Conservation (phyloP, 192 early-diverging fungal species). For the Coemansia sp. region DNA sequence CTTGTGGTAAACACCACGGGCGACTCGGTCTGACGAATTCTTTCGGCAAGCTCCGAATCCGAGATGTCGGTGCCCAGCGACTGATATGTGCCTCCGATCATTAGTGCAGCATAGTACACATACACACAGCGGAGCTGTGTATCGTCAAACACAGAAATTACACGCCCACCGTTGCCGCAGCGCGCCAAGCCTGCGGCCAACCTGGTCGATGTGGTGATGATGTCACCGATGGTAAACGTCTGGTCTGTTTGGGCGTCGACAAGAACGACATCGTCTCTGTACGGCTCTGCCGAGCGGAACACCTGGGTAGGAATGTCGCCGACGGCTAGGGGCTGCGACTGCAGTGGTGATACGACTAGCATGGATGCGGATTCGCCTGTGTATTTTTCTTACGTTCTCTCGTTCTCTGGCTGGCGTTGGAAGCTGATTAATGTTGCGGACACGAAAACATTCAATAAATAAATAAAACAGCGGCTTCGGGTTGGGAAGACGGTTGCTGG, state of each 20-base stretch:
- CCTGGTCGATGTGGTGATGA: constrained; percentile 29
- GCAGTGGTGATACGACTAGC: constrained; percentile 48
- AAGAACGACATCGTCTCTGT: constrained; percentile 33
- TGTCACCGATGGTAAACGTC: constrained; percentile 42
- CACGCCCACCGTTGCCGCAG: constrained; percentile 22
- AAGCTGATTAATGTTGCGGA: too few species aligned
- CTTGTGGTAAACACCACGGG: constrained; percentile 33
- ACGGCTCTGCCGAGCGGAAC: constrained; percentile 37
- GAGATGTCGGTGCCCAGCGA: constrained; percentile 34
- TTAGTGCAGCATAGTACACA: constrained; percentile 50
- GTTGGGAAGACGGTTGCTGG: background rate
- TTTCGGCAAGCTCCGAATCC: constrained; percentile 15
- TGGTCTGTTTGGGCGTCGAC: constrained; percentile 39
- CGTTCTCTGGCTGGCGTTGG: too few species aligned
- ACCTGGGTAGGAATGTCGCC: constrained; percentile 52
- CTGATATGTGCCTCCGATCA: constrained; percentile 49
- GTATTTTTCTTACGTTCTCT: background rate
- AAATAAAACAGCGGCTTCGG: background rate
- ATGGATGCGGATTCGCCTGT: constrained; percentile 8
- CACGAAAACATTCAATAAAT: background rate
- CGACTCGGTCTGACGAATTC: constrained; percentile 26
- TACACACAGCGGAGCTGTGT: constrained; percentile 40
- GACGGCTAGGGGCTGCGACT: constrained; percentile 24
- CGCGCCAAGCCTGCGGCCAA: constrained; percentile 38
- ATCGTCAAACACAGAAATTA: constrained; percentile 42